Conservation (phyloP, 2,329 filamentous ascomycete species). For the Teratosphaeria zuluensis region DNA sequence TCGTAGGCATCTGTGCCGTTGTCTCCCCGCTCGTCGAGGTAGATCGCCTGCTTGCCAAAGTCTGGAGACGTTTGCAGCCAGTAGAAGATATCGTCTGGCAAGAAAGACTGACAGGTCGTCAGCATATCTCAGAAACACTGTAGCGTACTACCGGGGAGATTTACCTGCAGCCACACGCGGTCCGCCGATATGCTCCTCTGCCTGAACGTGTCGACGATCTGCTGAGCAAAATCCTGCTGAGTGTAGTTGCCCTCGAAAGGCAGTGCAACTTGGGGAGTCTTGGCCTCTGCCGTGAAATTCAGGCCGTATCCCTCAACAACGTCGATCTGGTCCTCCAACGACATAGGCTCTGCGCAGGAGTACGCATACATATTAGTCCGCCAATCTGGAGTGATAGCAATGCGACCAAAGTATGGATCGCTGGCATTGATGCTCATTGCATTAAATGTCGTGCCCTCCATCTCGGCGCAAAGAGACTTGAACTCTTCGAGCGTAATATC, state of each 20-base stretch:
- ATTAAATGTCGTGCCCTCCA: slow-evolving; percentile 53
- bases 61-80: slow-evolving; percentile 54
- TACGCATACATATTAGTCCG: slow-evolving; percentile 54
- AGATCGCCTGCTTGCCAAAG: slow-evolving; percentile 53
- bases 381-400: slow-evolving; percentile 43
- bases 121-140: slow-evolving; percentile 15
- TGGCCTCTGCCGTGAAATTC: slow-evolving; percentile 58
- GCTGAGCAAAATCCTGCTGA: slow-evolving; percentile 53
- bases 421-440: slow-evolving; percentile 44
- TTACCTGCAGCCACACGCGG: slow-evolving; percentile 41
- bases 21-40: slow-evolving; percentile 55
- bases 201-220: slow-evolving; percentile 54
- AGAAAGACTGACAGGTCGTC: slow-evolving; percentile 33
- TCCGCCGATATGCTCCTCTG: slow-evolving; percentile 42
- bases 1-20: slow-evolving; percentile 38
- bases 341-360: slow-evolving; percentile 53
- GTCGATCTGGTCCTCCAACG: slow-evolving; percentile 53
- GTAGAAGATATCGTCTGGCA: slow-evolving; percentile 45
- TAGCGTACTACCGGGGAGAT: slow-evolving; percentile 40
- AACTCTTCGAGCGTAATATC: slow-evolving; percentile 61
- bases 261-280: slow-evolving; percentile 55
- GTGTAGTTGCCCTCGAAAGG: slow-evolving; percentile 57
- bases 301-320: slow-evolving; percentile 49
- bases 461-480: slow-evolving; percentile 59
- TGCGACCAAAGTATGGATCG: slow-evolving; percentile 41